Base-by-base conservation (phyloP, 192 early-diverging fungal species). In the Cetraspora pellucida region DNA sequence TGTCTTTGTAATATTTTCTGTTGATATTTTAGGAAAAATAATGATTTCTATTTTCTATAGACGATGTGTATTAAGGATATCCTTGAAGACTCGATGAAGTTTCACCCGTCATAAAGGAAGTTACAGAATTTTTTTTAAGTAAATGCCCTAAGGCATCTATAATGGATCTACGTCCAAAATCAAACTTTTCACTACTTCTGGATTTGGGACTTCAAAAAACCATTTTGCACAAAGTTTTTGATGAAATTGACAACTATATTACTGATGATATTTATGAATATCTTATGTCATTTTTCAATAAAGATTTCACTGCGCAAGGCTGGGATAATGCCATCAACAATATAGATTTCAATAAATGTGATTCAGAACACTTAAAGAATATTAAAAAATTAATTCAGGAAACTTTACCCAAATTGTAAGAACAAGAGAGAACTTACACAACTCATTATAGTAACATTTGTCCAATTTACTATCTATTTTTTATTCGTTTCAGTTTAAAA, bases 381-480 rank as follows among this genome's bases (percentile, higher is more conserved):
- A 74, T 27, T 63, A 75, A 75, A 47, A 75, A 75, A 63, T 63
- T 64, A 63, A 75, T 75, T 47, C 31, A 63, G 44, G 73, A 75
- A 72, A 75, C 43, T 61, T 63, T 75, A 63, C 73, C 60, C 4
- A 75, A 64, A 75, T 75, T 63, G 73, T 75, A 75, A 75, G 73
- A 25, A 49, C 11, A 64, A 64, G 71, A 75, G 58, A 75, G 46
- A 50, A 63, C 45, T 75, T 63, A 64, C 60, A 6, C 23, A 75
- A 75, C 17, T 75, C 0, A 64, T 74, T 74, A 52, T 71, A 71
- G 45, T 49, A 71, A 71, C 52, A 71, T 71, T 74, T 74, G 27
- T 44, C 19, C 37, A 73, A 73, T 63, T 75, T 60, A 74, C 21
- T 60, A 74, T 60, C 10, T 60, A 60, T 30, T 49, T 57, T 74